Conservation (phyloP, 371 early-diverging fungal species). For the Lichtheimia ramosa region DNA sequence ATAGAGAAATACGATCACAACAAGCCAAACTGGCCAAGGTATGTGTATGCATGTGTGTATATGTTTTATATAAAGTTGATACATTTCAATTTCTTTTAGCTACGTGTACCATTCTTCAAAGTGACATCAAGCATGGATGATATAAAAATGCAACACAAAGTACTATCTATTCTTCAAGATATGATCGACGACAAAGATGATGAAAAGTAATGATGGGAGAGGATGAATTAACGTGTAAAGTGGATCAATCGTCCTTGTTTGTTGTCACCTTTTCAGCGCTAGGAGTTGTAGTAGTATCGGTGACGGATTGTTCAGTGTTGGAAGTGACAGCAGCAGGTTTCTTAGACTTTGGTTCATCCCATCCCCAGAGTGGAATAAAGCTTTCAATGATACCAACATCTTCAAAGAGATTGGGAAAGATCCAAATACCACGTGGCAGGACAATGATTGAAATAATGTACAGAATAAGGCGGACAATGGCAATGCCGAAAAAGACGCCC, state of each 20-base stretch:
- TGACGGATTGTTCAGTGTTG: not conserved
- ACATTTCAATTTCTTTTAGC: constrained; percentile 14
- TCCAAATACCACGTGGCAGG: constrained; percentile 92
- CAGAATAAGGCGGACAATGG: constrained; percentile 88
- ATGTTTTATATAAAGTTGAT: not conserved
- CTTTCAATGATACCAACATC: constrained; percentile 98
- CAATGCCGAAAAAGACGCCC: constrained; percentile 88
- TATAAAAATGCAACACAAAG: constrained; percentile 36
- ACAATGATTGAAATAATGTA: constrained; percentile 80
- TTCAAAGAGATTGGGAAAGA: constrained; percentile 99
- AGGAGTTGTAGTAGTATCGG: not conserved
- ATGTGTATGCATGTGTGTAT: not conserved
- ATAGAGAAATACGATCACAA: constrained; percentile 24
- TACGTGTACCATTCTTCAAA: constrained; percentile 44
- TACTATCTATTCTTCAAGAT: constrained; percentile 38
- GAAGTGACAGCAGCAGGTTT: constrained; percentile 3
- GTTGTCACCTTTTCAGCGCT: not conserved
- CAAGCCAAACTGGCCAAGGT: constrained; percentile 29
- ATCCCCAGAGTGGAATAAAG: constrained; percentile 96
- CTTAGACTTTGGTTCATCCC: constrained; percentile 70
- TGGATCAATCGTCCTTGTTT: not conserved
- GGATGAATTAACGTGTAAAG: not conserved
- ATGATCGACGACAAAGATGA: constrained; percentile 27
- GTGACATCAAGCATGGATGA: constrained; percentile 25
- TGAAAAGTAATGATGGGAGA: not conserved